These are phyloP conservation scores for Paecilomyces dactylethromorphus DNA, from an alignment of 2,329 filamentous ascomycete genomes.

Conservation along the genomic window DNA sequence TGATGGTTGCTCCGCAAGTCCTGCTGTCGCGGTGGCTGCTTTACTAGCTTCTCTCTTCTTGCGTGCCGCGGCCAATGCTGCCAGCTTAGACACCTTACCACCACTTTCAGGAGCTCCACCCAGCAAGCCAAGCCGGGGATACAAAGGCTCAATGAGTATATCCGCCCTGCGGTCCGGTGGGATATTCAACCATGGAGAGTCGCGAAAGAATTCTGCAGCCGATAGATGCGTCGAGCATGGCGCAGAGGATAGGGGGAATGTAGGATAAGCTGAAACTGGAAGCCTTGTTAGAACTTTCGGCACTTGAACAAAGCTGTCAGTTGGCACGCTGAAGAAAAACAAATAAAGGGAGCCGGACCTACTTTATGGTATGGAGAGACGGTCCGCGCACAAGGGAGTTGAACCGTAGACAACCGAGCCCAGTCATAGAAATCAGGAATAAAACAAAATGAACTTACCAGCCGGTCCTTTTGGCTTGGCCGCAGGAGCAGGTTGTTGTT, in stretches of 20 bases:
- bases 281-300: slow-evolving; percentile 32
- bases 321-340: slow-evolving; percentile 14
- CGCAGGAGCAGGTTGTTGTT: slow-evolving; percentile 18
- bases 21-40: slow-evolving; percentile 16
- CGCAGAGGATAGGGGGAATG: slow-evolving; percentile 15
- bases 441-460: slow-evolving; percentile 16
- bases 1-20: slow-evolving; percentile 6
- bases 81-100: slow-evolving; percentile 82
- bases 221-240: slow-evolving; percentile 30
- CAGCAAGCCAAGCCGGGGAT: slow-evolving; percentile 61
- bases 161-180: slow-evolving; percentile 58
- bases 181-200: slow-evolving; percentile 78
- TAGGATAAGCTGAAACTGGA: slow-evolving; percentile 25
- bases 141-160: slow-evolving; percentile 55
- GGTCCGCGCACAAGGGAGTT: slow-evolving; percentile 1
- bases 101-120: slow-evolving; percentile 62
- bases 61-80: slow-evolving; percentile 77
- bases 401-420: slow-evolving; percentile 15
- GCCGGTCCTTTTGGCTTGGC: slow-evolving; percentile 21
- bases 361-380: neutral
- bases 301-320: slow-evolving; percentile 25
- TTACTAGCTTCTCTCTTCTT: slow-evolving; percentile 74
- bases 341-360: slow-evolving; percentile 12
- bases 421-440: slow-evolving; percentile 14
- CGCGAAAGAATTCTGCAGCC: slow-evolving; percentile 63